These are phyloP conservation scores for Suaeda aralocaspica DNA, from an alignment of 148 eudicot species.

Conservation along the genomic window DNA sequence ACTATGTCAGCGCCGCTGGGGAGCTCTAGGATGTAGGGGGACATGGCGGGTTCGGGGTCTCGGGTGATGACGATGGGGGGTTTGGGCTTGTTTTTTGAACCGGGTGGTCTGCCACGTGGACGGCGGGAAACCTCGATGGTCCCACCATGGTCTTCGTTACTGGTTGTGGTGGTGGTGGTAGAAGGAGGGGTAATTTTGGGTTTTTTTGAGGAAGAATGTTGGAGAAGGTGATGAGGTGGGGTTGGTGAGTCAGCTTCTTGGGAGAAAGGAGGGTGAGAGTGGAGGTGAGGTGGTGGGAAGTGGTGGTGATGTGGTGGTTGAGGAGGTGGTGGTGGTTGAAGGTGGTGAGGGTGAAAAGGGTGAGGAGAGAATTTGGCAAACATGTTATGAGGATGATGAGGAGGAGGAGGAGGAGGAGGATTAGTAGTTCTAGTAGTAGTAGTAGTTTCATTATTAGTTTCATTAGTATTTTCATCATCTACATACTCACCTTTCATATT, in stretches of 20 bases:
- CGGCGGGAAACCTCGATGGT: constrained; percentile 53
- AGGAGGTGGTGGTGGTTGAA: constrained; percentile 27
- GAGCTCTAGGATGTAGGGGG: constrained; percentile 57
- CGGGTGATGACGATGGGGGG: constrained; percentile 50
- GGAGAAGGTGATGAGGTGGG: constrained; percentile 20
- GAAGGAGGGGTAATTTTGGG: constrained; percentile 16
- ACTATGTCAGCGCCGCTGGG: constrained; percentile 43
- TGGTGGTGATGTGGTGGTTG: constrained; percentile 21
- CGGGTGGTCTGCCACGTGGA: constrained; percentile 87
- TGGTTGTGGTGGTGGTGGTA: constrained; percentile 6
- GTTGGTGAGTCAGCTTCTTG: constrained; percentile 30
- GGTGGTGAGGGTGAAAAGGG: constrained; percentile 9
- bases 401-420: too few species aligned
- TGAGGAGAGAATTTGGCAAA: constrained; percentile 33
- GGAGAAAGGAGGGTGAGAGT: constrained; percentile 7
- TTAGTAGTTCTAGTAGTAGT: background rate
- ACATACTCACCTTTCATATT: constrained; percentile 47
- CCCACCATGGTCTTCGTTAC: constrained; percentile 46
- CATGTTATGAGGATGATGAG: constrained; percentile 25
- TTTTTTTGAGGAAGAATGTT: constrained; percentile 3
- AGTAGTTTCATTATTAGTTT: constrained; percentile 2
- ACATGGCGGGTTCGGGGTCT: constrained; percentile 50
- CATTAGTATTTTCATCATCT: constrained; percentile 28
- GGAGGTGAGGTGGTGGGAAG: constrained; percentile 15
- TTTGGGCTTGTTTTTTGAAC: constrained; percentile 75